phyloP scores from a whole-genome alignment of 2,329 filamentous ascomycete genomes.

The Ophiocordyceps robertsii region DNA sequence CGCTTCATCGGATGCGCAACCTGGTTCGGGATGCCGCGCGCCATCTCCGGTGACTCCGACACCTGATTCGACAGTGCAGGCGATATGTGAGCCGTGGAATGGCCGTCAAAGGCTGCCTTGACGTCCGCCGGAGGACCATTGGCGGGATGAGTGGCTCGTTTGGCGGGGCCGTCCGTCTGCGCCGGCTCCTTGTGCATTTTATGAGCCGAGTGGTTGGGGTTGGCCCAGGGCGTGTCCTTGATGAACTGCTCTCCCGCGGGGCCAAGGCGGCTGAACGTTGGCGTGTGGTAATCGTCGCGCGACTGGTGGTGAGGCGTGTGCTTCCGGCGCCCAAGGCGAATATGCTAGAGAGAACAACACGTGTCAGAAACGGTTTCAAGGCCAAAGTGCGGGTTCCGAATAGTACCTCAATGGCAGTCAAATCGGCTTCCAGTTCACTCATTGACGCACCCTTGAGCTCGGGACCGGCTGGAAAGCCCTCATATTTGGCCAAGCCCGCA shows the following conservation, averaged over 20 bases:
- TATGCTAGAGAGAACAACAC: constrained; percentile 14
- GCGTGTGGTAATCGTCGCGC: constrained; percentile 26
- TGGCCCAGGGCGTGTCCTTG: constrained; percentile 85
- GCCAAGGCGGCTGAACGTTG: constrained; percentile 36
- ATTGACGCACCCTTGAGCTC: constrained; percentile 59
- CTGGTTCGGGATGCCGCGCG: constrained; percentile 21
- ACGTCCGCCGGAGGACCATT: constrained; percentile 7
- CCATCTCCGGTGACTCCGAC: constrained; percentile 31
- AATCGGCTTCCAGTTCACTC: constrained; percentile 70
- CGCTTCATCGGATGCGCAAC: constrained; percentile 19
- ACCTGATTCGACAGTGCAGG: constrained; percentile 12
- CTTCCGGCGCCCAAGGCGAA: constrained; percentile 20
- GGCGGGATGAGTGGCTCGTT: constrained; percentile 10
- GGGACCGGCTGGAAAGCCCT: constrained; percentile 93
- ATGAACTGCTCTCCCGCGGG: constrained; percentile 76
- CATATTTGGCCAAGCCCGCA: constrained; percentile 82
- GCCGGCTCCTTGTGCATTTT: constrained; percentile 28
- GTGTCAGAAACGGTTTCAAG: constrained; percentile 6
- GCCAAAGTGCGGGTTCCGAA: constrained; percentile 1
- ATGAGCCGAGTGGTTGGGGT: constrained; percentile 68
- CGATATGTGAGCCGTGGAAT: constrained; percentile 12
- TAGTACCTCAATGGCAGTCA: constrained; percentile 72
- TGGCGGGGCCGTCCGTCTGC: constrained; percentile 5
- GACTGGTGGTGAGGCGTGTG: constrained; percentile 18
- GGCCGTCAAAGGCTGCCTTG: constrained; percentile 11